Evolutionary conservation across 2,329 filamentous ascomycete genomes (phyloP).

Genomic region (Cercospora sesami): DNA sequence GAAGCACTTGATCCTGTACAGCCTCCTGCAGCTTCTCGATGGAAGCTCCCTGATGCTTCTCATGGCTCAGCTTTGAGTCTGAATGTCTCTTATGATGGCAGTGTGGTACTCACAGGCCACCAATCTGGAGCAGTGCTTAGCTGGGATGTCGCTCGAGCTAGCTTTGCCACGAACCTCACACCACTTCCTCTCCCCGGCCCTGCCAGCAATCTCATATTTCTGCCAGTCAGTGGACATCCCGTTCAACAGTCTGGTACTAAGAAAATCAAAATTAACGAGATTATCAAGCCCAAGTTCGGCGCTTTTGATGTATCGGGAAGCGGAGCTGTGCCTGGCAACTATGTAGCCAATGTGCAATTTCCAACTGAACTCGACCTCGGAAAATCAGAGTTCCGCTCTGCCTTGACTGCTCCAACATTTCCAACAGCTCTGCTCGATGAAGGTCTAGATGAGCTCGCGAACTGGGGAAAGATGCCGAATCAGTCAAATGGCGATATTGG

Average conservation of each 20-base stretch:
- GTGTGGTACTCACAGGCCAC: slow-evolving; percentile 77
- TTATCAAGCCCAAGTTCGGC: slow-evolving; percentile 79
- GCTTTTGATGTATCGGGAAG: slow-evolving; percentile 44
- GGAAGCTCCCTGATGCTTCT: slow-evolving; percentile 46
- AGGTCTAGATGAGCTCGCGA: slow-evolving; percentile 38
- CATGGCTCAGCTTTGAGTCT: slow-evolving; percentile 68
- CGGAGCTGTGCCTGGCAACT: slow-evolving; percentile 54
- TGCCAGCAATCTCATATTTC: slow-evolving; percentile 77
- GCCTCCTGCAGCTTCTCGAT: slow-evolving; percentile 40
- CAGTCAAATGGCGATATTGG: slow-evolving; percentile 12
- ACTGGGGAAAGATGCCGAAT: slow-evolving; percentile 39
- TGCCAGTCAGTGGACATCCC: slow-evolving; percentile 58
- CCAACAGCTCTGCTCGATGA: slow-evolving; percentile 40
- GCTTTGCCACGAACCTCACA: slow-evolving; percentile 63
- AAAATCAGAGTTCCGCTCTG: slow-evolving; percentile 41
- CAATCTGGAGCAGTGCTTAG: slow-evolving; percentile 72
- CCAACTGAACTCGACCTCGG: slow-evolving; percentile 37
- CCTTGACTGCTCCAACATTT: slow-evolving; percentile 47
- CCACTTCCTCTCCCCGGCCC: slow-evolving; percentile 71
- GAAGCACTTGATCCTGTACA: slow-evolving; percentile 41
- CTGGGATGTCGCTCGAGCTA: slow-evolving; percentile 76
- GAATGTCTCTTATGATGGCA: slow-evolving; percentile 78
- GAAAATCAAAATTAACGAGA: slow-evolving; percentile 38
- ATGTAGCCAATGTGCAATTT: slow-evolving; percentile 67
- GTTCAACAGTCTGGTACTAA: slow-evolving; percentile 29